phyloP scores from a whole-genome alignment of 331 rosid genomes.

The Malus hybrid region DNA sequence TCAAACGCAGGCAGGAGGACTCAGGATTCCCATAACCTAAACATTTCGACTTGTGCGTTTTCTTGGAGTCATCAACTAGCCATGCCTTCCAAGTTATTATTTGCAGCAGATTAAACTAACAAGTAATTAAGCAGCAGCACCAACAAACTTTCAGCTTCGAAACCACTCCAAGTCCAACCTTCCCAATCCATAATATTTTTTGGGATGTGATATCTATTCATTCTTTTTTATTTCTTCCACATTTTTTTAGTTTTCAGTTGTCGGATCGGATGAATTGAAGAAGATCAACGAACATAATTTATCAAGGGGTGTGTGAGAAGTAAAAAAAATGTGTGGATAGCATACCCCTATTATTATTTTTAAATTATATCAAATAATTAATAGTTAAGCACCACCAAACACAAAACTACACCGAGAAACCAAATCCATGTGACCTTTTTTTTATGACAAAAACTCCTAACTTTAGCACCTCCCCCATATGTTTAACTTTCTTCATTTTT shows the following conservation, averaged over 20 bases:
- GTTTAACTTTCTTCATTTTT: too few relatives aligned
- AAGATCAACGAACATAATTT: too few relatives aligned
- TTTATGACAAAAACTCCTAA: not conserved
- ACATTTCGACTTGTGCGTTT: not conserved
- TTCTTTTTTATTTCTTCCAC: too few relatives aligned
- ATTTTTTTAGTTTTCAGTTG: too few relatives aligned
- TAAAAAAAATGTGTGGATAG: too few relatives aligned
- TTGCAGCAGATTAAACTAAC: too few relatives aligned
- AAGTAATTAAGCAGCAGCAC: not conserved
- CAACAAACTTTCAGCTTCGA: not conserved
- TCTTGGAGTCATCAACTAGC: not conserved
- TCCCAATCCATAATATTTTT: not conserved
- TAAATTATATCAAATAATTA: not conserved
- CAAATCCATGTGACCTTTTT: not conserved
- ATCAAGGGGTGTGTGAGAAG: too few relatives aligned
- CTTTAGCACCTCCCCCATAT: not conserved
- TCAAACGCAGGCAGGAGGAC: not conserved
- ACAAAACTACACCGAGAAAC: too few relatives aligned
- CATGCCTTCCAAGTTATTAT: not conserved
- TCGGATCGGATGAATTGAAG: too few relatives aligned
- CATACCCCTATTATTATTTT: too few relatives aligned
- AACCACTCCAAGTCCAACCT: not conserved
- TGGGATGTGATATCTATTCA: too few relatives aligned
- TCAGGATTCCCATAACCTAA: not conserved
- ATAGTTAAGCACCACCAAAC: too few relatives aligned